Percentiles rank a stretch among this genome's conserved stretches.
phyloP scores from a whole-genome alignment of 805 yeast genomes.

The Isabelozyma heimii region DNA sequence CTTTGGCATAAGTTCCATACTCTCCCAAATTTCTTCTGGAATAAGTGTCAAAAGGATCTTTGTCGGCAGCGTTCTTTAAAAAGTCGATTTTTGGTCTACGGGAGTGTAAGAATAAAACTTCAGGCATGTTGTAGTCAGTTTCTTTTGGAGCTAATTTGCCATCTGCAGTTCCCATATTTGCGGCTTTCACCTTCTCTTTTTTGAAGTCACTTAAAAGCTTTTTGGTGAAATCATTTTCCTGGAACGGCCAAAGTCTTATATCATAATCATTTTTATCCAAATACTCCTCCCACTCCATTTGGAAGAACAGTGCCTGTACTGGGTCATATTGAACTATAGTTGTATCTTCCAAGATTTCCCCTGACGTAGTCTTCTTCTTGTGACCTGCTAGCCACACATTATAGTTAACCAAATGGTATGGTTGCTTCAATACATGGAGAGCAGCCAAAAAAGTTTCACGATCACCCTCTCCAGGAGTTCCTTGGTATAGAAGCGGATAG shows the following conservation, averaged over 20 bases:
- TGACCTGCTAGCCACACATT: constrained; percentile 5
- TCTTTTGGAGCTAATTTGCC: background rate
- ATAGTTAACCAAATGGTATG: constrained; percentile 17
- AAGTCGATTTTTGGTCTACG: constrained; percentile 34
- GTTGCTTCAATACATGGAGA: constrained; percentile 22
- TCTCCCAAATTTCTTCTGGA: constrained; percentile 21
- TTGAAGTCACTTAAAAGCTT: constrained; percentile 1
- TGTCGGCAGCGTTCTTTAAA: constrained; percentile 14
- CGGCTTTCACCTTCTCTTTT: background rate
- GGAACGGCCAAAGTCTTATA: constrained; percentile 18
- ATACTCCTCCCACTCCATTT: constrained; percentile 15
- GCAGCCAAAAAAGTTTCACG: constrained; percentile 29
- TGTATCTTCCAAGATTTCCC: constrained; percentile 3
- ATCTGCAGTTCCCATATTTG: background rate
- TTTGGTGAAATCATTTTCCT: constrained; percentile 14
- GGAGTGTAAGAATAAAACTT: constrained; percentile 27
- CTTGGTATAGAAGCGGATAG: constrained; percentile 23
- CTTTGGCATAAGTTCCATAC: constrained; percentile 13
- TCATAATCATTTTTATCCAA: constrained; percentile 14
- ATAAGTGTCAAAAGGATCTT: constrained; percentile 12
- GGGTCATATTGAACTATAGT: constrained; percentile 23
- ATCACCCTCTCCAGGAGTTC: constrained; percentile 24
- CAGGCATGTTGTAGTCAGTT: constrained; percentile 12
- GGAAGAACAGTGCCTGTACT: constrained; percentile 9
- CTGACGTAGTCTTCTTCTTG: constrained; percentile 9